Percentiles rank a stretch among this genome's conserved stretches.
Evolutionary conservation across 306 rosid genomes (phyloP).

Genomic region (Urtica urens): DNA sequence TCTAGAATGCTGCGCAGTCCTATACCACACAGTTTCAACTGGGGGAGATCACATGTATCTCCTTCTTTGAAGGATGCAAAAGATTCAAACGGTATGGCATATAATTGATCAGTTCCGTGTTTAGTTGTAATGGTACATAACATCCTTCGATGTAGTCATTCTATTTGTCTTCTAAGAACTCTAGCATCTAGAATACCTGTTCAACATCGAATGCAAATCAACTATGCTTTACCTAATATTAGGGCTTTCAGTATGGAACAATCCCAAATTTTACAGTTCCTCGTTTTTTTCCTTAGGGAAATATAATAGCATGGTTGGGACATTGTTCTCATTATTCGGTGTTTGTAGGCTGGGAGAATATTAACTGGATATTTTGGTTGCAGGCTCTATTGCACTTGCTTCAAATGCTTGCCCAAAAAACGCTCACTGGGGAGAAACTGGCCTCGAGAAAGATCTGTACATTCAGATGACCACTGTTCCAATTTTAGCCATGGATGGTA

Average conservation of each 20-base stretch:
- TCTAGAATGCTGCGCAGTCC: constrained; percentile 86
- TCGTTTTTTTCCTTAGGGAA: no score
- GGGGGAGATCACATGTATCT: constrained; percentile 36
- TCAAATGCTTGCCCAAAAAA: constrained; percentile 53
- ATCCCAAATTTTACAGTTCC: no score
- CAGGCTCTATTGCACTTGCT: constrained; percentile 45
- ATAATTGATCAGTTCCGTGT: not conserved
- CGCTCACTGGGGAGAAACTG: constrained; percentile 72
- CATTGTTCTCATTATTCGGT: no score
- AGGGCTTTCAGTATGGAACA: no score
- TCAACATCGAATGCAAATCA: not conserved
- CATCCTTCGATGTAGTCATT: not conserved
- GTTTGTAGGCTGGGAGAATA: no score
- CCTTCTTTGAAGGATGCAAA: constrained; percentile 31
- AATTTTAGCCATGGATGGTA: constrained; percentile 98
- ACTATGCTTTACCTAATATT: not conserved
- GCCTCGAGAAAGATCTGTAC: constrained; percentile 87
- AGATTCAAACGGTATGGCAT: constrained; percentile 47
- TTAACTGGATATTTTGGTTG: constrained; percentile 16
- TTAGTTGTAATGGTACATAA: not conserved
- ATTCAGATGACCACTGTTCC: constrained; percentile 65
- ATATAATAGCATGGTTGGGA: no score
- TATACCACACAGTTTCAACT: constrained; percentile 53
- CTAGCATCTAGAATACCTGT: not conserved
- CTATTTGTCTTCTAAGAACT: not conserved